These are phyloP conservation scores for Conidiobolus incongruus DNA, from an alignment of 371 early-diverging fungal genomes.

Conservation along the genomic window DNA sequence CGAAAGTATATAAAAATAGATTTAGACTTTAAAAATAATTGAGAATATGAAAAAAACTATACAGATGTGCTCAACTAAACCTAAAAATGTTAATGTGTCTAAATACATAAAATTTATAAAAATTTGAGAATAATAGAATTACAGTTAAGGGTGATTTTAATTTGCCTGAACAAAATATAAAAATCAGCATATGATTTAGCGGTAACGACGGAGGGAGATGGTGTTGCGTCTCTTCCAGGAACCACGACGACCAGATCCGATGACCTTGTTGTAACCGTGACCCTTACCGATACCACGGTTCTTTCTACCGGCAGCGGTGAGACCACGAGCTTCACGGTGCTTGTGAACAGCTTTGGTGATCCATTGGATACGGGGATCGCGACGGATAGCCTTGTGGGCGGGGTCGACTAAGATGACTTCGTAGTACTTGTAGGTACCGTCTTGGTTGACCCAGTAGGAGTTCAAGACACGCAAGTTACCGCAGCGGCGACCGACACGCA, in stretches of 20 bases:
- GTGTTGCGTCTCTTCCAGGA: conserved; percentile 58
- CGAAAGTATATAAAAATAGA: no score
- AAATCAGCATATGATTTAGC: conserved; percentile 17
- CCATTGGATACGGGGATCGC: conserved; percentile 98
- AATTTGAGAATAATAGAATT: no score
- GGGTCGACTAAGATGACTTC: conserved; percentile 98
- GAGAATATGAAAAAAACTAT: no score
- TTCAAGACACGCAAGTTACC: conserved; percentile 90
- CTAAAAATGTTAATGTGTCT: no score
- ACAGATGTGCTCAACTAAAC: no score
- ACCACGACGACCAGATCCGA: conserved; percentile 80
- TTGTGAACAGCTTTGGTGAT: conserved; percentile 93
- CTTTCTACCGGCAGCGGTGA: conserved; percentile 93
- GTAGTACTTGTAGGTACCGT: conserved; percentile 95
- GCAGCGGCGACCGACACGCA: conserved; percentile 90
- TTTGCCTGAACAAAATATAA: not conserved
- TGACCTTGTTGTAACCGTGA: conserved; percentile 93
- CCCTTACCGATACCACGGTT: conserved; percentile 97
- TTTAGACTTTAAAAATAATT: no score
- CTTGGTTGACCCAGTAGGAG: conserved; percentile 99
- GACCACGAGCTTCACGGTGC: conserved; percentile 95
- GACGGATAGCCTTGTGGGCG: conserved; percentile 88
- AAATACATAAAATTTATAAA: no score
- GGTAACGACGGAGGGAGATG: conserved; percentile 57
- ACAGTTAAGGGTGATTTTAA: not conserved